phyloP scores from a whole-genome alignment of 2,329 filamentous ascomycete species.

The Chrysosporium queenslandicum region DNA sequence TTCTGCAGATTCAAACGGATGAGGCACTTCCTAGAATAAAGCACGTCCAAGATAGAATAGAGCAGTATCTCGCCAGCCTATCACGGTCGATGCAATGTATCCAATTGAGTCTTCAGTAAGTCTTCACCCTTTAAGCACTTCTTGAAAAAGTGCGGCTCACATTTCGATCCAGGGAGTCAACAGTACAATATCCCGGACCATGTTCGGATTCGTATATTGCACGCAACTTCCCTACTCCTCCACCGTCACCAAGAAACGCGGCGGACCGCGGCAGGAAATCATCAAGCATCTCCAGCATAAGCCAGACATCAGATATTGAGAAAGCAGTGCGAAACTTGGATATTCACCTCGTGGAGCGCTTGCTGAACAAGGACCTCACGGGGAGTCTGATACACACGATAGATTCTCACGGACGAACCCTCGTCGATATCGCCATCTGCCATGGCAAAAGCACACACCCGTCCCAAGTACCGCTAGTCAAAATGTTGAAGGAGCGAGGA shows the following conservation, averaged over 20 bases:
- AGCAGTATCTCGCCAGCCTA: slow-evolving; percentile 3
- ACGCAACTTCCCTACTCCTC: not conserved
- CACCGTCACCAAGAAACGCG: not conserved
- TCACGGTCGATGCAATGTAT: slow-evolving; percentile 4
- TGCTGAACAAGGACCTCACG: slow-evolving; percentile 3
- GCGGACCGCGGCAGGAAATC: not conserved
- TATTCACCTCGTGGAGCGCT: slow-evolving; percentile 3
- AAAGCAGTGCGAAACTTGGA: slow-evolving; percentile 4
- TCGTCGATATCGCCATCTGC: slow-evolving; percentile 10
- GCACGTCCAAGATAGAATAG: slow-evolving; percentile 4
- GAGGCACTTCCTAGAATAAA: slow-evolving; percentile 8
- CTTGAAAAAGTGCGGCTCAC: not conserved
- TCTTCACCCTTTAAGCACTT: not conserved
- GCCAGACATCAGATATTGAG: slow-evolving; percentile 8
- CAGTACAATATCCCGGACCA: not conserved
- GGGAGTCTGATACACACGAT: not conserved
- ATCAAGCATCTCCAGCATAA: slow-evolving; percentile 1
- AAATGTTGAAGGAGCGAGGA: slow-evolving; percentile 6
- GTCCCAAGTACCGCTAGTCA: slow-evolving; percentile 2
- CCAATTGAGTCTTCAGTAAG: not conserved
- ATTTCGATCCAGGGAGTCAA: not conserved
- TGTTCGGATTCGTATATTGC: not conserved
- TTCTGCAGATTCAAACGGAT: slow-evolving; percentile 4
- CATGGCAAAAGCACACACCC: slow-evolving; percentile 9
- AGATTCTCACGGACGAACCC: slow-evolving; percentile 4